Base-by-base conservation (phyloP, 164 flowering plant genomes). In the Paratinospora sagittata region DNA sequence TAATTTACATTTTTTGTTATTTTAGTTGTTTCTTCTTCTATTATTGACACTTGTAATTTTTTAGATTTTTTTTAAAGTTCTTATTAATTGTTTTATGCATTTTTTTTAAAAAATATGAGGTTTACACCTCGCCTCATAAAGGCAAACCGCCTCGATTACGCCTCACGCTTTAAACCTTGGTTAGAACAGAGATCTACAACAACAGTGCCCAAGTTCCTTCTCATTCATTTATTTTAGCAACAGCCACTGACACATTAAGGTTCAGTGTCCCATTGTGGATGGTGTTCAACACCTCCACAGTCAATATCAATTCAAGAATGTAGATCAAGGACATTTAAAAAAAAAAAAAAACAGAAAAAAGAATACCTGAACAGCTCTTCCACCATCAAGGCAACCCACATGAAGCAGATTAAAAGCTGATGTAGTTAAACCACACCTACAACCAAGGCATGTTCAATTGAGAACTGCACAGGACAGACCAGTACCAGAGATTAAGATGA, bases 361-460 rank as follows among this genome's bases (percentile, higher is more conserved):
- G 57, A 37, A 63, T 81, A 92, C 98, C 98, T 95, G 97, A 65
- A 91, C 78, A 60, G 94, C 91, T 78, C 97, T 88, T 62, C 97
- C 99, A 77, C 99, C 99, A 81, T 95, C 99, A 75, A 95, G 94
- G 81, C 97, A 90, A 27, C 99, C 99, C 14, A 95, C 89, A 2
- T 97, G 99, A 80, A 95, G 97, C 94, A 95, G 76, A 82, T 95
- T 95, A 76, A 92, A 90, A 65, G 99, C 97, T 66, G 97, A 80
- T n/a, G 96, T 88, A 1, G 99, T 95, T 70, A 95, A 85, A 23
- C 99, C 99, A 81, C 99, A 95, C 98, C 98, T 95, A 81, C 58
- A 68, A 33, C 17, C 73, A 60, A 62, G 3, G 14, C 49, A 26
- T 9, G 62, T 3, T 14, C 8, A 39, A 23, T 71, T 34, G 61